Percentiles rank a stretch among this genome's conserved stretches.
Conservation (phyloP, 164 flowering plant genomes). For the Stephania cephalantha region DNA sequence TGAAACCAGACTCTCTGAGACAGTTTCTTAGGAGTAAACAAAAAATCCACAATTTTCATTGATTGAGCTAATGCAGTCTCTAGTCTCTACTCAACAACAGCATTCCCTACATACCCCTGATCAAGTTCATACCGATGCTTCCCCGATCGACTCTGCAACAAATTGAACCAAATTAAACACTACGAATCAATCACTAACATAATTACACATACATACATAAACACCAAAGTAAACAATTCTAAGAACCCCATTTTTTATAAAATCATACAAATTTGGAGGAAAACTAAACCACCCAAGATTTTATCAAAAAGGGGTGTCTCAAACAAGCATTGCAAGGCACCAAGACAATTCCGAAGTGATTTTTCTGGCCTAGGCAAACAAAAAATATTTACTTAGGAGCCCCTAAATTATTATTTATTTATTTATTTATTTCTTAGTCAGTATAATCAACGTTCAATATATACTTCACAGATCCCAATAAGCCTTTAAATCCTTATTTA, state of each 20-base stretch:
- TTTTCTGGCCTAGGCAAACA: no score
- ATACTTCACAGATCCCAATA: no score
- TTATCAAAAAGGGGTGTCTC: background rate
- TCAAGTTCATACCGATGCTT: slow-evolving; percentile 24
- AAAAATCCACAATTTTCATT: slow-evolving; percentile 11
- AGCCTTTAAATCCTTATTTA: no score
- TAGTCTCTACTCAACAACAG: slow-evolving; percentile 18
- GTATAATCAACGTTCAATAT: no score
- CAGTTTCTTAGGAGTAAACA: slow-evolving; percentile 21
- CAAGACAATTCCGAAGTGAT: no score
- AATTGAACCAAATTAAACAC: background rate
- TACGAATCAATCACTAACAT: no score
- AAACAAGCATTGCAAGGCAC: background rate
- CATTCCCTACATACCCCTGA: slow-evolving; percentile 21
- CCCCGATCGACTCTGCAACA: slow-evolving; percentile 31
- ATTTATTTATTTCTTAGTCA: no score
- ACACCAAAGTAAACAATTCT: no score
- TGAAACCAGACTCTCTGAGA: slow-evolving; percentile 32
- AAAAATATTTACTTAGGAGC: background rate
- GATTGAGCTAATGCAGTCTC: slow-evolving; percentile 21
- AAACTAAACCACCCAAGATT: background rate
- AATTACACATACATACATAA: no score
- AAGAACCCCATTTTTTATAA: background rate
- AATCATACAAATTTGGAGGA: background rate
- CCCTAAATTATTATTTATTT: background rate